A percentile compares a stretch with the other conserved stretches of the same genome.
Conservation (phyloP, 345 rosid species). For the Lepidium aucheri region DNA sequence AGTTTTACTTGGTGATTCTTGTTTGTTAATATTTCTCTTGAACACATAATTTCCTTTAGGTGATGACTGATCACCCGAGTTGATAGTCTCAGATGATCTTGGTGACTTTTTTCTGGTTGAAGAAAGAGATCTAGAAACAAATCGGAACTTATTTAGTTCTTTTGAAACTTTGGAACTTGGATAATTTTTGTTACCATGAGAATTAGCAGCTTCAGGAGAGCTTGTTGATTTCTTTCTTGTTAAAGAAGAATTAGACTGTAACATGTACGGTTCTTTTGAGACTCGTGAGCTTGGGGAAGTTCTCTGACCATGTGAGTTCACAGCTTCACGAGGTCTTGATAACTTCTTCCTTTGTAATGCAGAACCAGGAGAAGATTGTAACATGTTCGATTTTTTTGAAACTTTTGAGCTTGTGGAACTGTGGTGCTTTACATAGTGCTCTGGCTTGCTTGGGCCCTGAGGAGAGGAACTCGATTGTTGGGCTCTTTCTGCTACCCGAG, state of each 20-base stretch:
- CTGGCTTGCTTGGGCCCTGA: conserved; percentile 8
- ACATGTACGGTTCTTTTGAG: conserved; percentile 1
- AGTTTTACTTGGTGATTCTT: conserved; percentile 5
- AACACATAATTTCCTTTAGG: neutral
- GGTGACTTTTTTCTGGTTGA: conserved; percentile 9
- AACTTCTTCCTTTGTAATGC: conserved; percentile 4
- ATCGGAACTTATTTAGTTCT: neutral
- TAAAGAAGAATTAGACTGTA: neutral
- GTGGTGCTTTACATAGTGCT: neutral
- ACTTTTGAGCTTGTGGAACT: conserved; percentile 1
- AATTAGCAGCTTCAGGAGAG: neutral
- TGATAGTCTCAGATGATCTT: neutral
- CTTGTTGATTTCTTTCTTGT: conserved; percentile 5
- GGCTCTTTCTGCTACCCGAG: conserved; percentile 12
- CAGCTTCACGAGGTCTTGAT: neutral
- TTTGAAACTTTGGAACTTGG: neutral
- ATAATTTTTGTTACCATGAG: neutral
- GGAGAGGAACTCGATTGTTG: conserved; percentile 5
- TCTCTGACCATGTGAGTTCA: conserved; percentile 4
- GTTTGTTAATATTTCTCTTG: neutral
- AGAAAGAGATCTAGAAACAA: neutral
- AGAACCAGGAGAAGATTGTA: neutral
- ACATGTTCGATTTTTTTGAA: neutral
- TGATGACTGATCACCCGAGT: conserved; percentile 6
- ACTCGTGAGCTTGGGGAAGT: neutral